phyloP scores from a whole-genome alignment of 495 filamentous ascomycete genomes.

The Schizothecium vesticola region DNA sequence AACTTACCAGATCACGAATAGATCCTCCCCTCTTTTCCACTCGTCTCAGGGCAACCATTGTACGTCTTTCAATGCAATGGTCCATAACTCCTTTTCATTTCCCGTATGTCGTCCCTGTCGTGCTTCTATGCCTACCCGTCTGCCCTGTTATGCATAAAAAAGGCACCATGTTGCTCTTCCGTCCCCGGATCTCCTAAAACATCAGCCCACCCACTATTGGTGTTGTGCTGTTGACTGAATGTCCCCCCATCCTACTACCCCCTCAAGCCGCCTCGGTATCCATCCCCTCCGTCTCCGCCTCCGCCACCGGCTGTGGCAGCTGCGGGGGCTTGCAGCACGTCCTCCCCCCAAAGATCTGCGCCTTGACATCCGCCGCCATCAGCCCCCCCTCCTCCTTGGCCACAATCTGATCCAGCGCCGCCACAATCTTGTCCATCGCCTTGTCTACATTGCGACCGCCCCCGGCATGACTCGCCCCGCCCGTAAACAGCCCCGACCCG shows the following conservation, averaged over 20 bases:
- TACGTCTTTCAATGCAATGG: no score
- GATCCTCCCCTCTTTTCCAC: no score
- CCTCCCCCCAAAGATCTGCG: slow-evolving; percentile 60
- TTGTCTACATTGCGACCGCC: slow-evolving; percentile 36
- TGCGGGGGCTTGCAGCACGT: not conserved
- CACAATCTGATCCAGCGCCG: slow-evolving; percentile 73
- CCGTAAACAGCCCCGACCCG: slow-evolving; percentile 3
- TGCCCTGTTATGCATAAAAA: not conserved
- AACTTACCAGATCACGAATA: no score
- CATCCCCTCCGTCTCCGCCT: not conserved
- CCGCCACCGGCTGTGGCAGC: not conserved
- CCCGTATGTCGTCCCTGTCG: not conserved
- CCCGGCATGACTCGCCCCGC: slow-evolving; percentile 5
- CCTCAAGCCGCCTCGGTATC: not conserved
- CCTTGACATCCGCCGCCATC: slow-evolving; percentile 77
- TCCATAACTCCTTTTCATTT: not conserved
- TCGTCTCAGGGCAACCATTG: no score
- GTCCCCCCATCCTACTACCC: no score
- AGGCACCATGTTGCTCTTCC: not conserved
- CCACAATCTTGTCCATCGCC: slow-evolving; percentile 73
- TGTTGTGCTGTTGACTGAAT: not conserved
- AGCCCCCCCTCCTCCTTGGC: slow-evolving; percentile 83
- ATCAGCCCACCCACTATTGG: not conserved
- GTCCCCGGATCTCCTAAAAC: not conserved
- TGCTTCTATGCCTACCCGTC: not conserved